Conservation (phyloP, 1,284 basidiomycete species). For the Kwoniella shivajii region DNA sequence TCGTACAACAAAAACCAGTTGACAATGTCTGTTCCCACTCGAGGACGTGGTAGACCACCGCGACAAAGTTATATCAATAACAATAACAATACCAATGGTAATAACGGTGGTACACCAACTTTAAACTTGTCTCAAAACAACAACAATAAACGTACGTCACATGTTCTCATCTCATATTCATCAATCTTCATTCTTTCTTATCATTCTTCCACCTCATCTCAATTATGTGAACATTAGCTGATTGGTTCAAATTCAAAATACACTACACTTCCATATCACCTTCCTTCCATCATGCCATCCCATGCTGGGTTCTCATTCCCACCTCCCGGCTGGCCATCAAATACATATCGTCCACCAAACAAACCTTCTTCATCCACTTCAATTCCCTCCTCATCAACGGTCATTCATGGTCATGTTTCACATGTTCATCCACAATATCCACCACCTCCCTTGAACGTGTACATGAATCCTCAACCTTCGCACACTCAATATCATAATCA, state of each 20-base stretch:
- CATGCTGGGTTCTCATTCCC: slow-evolving; percentile 14
- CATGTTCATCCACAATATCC: not conserved
- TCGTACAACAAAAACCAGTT: too few relatives aligned
- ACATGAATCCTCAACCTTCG: not conserved
- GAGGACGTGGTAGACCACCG: slow-evolving; percentile 8
- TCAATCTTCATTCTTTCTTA: not conserved
- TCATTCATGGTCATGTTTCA: not conserved
- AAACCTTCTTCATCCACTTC: not conserved
- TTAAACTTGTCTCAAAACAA: not conserved
- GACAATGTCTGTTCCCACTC: slow-evolving; percentile 11
- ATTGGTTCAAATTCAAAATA: not conserved
- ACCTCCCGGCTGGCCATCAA: slow-evolving; percentile 20
- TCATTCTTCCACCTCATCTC: not conserved
- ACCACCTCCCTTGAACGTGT: not conserved
- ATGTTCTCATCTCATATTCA: not conserved
- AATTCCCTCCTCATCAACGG: not conserved
- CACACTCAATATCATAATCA: too few relatives aligned
- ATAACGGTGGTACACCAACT: slow-evolving; percentile 14
- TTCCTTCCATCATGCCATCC: slow-evolving; percentile 3
- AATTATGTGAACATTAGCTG: not conserved
- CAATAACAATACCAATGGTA: slow-evolving; percentile 1
- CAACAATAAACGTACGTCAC: slow-evolving; percentile 7
- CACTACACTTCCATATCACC: not conserved
- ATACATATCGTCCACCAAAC: not conserved
- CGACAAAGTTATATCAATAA: not conserved